phyloP scores from a whole-genome alignment of 495 filamentous ascomycete species.

The Podospora conica region DNA sequence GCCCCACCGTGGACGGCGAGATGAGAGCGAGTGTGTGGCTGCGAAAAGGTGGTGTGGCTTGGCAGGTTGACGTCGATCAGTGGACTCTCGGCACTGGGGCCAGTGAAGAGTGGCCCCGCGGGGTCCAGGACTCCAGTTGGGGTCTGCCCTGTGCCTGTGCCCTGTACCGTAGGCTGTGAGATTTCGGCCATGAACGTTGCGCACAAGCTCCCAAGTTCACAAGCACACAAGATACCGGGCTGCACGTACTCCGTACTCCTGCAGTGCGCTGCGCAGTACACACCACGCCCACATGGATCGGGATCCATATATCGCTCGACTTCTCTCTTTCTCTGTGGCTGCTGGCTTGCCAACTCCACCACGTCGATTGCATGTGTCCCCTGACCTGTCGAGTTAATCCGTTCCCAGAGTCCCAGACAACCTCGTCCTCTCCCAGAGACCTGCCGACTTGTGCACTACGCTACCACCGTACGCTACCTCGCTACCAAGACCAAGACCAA shows the following conservation, averaged over 20 bases:
- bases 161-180: too few species aligned
- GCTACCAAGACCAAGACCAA: too few species aligned
- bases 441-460: constrained; percentile 10
- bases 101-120: background rate
- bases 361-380: constrained; percentile 8
- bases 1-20: too few species aligned
- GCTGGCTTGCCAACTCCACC: constrained; percentile 3
- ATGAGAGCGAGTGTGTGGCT: background rate
- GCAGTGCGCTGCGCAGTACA: background rate
- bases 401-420: background rate
- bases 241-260: background rate
- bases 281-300: background rate
- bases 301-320: constrained; percentile 7
- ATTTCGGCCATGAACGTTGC: background rate
- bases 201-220: too few species aligned
- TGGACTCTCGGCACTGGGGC: background rate
- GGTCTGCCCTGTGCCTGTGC: too few species aligned
- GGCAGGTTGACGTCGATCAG: background rate
- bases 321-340: background rate
- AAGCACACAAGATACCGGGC: too few species aligned
- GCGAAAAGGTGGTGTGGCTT: background rate
- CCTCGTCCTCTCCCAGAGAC: constrained; percentile 14
- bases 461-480: too few species aligned
- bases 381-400: constrained; percentile 5
- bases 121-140: background rate